phyloP scores from a whole-genome alignment of 140 eudicot species.

The Anethum foeniculum region DNA sequence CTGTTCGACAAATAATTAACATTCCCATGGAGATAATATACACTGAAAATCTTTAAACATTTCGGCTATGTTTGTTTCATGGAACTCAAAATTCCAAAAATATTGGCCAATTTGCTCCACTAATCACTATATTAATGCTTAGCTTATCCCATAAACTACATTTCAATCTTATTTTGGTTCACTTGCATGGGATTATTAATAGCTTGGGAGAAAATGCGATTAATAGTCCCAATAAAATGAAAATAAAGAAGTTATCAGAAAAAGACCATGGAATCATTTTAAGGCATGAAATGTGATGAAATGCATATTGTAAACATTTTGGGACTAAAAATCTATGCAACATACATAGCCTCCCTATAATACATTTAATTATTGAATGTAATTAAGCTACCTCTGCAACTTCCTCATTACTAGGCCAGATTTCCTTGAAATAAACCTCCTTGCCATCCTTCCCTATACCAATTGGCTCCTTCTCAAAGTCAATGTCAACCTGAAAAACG shows the following conservation, averaged over 20 bases:
- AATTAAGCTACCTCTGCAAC: slow-evolving; percentile 59
- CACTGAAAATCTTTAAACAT: background rate
- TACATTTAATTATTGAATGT: background rate
- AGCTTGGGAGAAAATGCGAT: background rate
- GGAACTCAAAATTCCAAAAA: background rate
- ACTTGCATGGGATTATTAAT: background rate
- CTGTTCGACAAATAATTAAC: slow-evolving; percentile 23
- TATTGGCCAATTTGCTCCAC: background rate
- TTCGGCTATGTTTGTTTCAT: background rate
- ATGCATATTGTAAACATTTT: background rate
- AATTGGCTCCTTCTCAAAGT: slow-evolving; percentile 94
- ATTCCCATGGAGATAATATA: background rate
- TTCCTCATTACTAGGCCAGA: slow-evolving; percentile 96
- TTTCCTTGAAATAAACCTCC: slow-evolving; percentile 67
- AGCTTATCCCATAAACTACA: background rate
- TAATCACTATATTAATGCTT: background rate
- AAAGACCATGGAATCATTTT: background rate
- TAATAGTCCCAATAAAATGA: background rate
- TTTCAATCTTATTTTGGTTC: background rate
- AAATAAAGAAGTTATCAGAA: background rate
- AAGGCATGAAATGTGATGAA: background rate
- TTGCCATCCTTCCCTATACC: slow-evolving; percentile 89
- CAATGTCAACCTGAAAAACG: slow-evolving; percentile 75
- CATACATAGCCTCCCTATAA: background rate
- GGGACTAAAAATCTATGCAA: background rate